These are phyloP conservation scores for Globisporangium orthogonon DNA, from an alignment of 352 stramenopile genomes.

Conservation along the genomic window DNA sequence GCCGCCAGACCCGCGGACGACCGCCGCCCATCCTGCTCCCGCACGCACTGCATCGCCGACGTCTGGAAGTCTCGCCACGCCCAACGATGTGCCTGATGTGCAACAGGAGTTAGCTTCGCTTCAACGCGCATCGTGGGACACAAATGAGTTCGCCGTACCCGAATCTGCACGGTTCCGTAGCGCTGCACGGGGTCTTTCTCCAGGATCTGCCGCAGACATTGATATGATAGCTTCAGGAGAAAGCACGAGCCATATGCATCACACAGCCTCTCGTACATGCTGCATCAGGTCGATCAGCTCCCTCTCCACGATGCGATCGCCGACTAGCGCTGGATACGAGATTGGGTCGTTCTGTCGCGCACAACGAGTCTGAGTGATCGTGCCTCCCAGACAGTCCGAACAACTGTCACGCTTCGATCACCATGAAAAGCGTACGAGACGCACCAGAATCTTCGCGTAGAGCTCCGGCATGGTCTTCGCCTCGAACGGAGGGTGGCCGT, in stretches of 20 bases:
- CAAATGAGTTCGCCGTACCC: slow-evolving; percentile 27
- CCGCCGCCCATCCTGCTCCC: slow-evolving; percentile 33
- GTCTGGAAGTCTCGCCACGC: slow-evolving; percentile 71
- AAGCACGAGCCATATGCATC: background rate
- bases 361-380: background rate
- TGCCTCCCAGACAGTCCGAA: no score
- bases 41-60: slow-evolving; percentile 64
- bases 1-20: slow-evolving; percentile 30
- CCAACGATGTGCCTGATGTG: slow-evolving; percentile 48
- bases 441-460: slow-evolving; percentile 88
- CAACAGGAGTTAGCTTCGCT: background rate
- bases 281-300: slow-evolving; percentile 61
- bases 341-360: slow-evolving; percentile 51
- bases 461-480: slow-evolving; percentile 86
- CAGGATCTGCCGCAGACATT: slow-evolving; percentile 35
- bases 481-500: slow-evolving; percentile 91
- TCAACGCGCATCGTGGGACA: background rate
- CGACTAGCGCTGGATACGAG: slow-evolving; percentile 32
- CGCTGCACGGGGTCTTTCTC: slow-evolving; percentile 62
- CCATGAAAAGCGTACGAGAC: slow-evolving; percentile 1
- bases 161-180: slow-evolving; percentile 60
- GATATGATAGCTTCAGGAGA: background rate
- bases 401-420: background rate
- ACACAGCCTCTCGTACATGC: slow-evolving; percentile 22
- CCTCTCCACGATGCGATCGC: slow-evolving; percentile 42